Percentiles rank a stretch among this genome's conserved stretches.
phyloP scores from a whole-genome alignment of 768 basidiomycete species.

The Hebeloma cylindrosporum region DNA sequence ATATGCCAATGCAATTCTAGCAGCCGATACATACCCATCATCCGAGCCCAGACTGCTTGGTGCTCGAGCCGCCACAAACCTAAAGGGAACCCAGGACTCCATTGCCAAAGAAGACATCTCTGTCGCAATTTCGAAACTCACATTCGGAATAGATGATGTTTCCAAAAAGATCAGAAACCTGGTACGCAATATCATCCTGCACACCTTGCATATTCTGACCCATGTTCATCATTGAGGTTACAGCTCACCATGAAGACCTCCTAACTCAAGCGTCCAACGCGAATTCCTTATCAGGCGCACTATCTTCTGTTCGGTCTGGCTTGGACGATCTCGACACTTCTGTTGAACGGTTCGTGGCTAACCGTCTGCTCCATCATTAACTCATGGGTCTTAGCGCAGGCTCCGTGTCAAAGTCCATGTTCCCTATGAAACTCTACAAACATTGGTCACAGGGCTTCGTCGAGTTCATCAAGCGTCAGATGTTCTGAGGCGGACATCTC shows the following conservation, averaged over 20 bases:
- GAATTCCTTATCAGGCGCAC: conserved; percentile 65
- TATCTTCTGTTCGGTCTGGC: conserved; percentile 65
- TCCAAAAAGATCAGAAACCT: conserved; percentile 85
- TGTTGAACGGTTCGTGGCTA: conserved; percentile 64
- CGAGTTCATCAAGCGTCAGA: conserved; percentile 84
- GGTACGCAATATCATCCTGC: conserved; percentile 45
- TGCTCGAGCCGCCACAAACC: conserved; percentile 28
- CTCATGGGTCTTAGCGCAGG: conserved; percentile 40
- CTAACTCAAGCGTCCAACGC: conserved; percentile 81
- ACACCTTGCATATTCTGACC: conserved; percentile 11
- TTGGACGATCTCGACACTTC: conserved; percentile 73
- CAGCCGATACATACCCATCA: conserved; percentile 74
- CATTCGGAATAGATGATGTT: conserved; percentile 87
- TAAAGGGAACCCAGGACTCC: conserved; percentile 48
- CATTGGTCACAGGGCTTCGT: conserved; percentile 69
- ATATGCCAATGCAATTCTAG: conserved; percentile 88
- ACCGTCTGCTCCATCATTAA: conserved; percentile 9
- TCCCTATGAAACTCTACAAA: conserved; percentile 76
- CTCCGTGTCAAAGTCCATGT: conserved; percentile 83
- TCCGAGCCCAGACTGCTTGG: conserved; percentile 31
- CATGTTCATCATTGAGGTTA: conserved; percentile 52
- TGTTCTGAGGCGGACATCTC: conserved; percentile 76
- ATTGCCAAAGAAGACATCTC: conserved; percentile 83
- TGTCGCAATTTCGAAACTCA: conserved; percentile 84
- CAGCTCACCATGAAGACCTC: conserved; percentile 78